Evolutionary conservation across 225 moss, liverwort and hornwort species (phyloP).

Genomic region (Anthoceros angustus): DNA sequence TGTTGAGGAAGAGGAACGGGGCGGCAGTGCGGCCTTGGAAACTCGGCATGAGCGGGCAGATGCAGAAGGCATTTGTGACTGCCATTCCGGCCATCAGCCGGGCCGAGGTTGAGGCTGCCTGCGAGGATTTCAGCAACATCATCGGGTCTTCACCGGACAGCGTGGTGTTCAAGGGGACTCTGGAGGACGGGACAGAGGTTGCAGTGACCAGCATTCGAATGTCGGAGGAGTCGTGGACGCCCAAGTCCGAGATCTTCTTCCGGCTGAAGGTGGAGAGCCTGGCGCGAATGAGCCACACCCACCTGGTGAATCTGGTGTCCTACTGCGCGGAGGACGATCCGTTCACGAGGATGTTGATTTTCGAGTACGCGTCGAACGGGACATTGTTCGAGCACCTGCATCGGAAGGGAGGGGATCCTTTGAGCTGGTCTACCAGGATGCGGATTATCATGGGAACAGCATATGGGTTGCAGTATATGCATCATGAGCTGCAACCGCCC

Average conservation of each 20-base stretch:
- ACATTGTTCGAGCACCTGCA: slow-evolving; percentile 72
- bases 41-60: background rate
- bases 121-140: slow-evolving; percentile 84
- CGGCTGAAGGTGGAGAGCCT: slow-evolving; percentile 66
- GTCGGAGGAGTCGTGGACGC: slow-evolving; percentile 42
- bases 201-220: slow-evolving; percentile 68
- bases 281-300: slow-evolving; percentile 71
- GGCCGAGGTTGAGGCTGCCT: slow-evolving; percentile 47
- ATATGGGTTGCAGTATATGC: slow-evolving; percentile 76
- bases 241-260: slow-evolving; percentile 54
- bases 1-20: background rate
- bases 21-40: background rate
- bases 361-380: slow-evolving; percentile 80
- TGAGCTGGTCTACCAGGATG: slow-evolving; percentile 79
- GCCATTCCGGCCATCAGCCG: slow-evolving; percentile 41
- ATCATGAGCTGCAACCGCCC: slow-evolving; percentile 73
- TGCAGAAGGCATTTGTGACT: slow-evolving; percentile 9
- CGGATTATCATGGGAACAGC: slow-evolving; percentile 71
- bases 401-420: slow-evolving; percentile 59
- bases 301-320: slow-evolving; percentile 60
- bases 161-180: slow-evolving; percentile 63
- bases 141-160: slow-evolving; percentile 63
- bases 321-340: slow-evolving; percentile 72
- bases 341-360: slow-evolving; percentile 71
- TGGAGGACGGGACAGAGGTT: slow-evolving; percentile 41